phyloP scores from a whole-genome alignment of 768 basidiomycete genomes.

The Filobasidium wieringae region DNA sequence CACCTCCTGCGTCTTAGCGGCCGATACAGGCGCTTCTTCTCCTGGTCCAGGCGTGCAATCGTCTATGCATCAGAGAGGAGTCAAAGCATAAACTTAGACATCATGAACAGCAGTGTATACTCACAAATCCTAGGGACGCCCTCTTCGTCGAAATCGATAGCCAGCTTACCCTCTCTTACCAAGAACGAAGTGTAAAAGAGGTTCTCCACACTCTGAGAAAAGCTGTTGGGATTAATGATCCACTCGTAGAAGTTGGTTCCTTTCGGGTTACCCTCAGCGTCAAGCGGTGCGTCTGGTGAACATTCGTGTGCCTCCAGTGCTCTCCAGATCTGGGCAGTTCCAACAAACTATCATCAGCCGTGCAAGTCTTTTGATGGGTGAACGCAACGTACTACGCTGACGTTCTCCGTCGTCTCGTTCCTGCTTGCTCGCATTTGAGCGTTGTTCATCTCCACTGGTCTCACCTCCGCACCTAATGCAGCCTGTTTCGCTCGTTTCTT shows the following conservation, averaged over 20 bases:
- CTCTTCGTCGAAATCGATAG: constrained; percentile 41
- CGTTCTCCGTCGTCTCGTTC: constrained; percentile 84
- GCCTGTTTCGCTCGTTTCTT: constrained; percentile 60
- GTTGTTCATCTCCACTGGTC: constrained; percentile 53
- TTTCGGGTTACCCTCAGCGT: not conserved
- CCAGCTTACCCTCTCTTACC: constrained; percentile 59
- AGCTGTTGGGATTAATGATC: constrained; percentile 78
- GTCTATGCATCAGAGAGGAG: constrained; percentile 25
- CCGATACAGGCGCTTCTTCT: constrained; percentile 38
- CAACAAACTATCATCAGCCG: no score
- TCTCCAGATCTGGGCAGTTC: no score
- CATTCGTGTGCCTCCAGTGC: no score
- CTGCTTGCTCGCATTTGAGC: constrained; percentile 37
- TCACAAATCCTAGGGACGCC: constrained; percentile 66
- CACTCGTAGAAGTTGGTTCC: constrained; percentile 54
- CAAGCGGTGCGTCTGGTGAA: not conserved
- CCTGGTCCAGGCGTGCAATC: not conserved
- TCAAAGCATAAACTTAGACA: not conserved
- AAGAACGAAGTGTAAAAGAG: constrained; percentile 90
- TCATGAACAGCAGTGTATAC: not conserved
- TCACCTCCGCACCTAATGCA: constrained; percentile 51
- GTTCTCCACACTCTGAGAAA: constrained; percentile 91
- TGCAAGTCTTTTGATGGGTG: no score
- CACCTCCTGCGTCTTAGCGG: constrained; percentile 72
- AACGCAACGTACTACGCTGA: constrained; percentile 41